Percentiles rank a stretch among this genome's conserved stretches.
phyloP scores from a whole-genome alignment of 495 filamentous ascomycete species.

The Hyaloscypha bicolor region DNA sequence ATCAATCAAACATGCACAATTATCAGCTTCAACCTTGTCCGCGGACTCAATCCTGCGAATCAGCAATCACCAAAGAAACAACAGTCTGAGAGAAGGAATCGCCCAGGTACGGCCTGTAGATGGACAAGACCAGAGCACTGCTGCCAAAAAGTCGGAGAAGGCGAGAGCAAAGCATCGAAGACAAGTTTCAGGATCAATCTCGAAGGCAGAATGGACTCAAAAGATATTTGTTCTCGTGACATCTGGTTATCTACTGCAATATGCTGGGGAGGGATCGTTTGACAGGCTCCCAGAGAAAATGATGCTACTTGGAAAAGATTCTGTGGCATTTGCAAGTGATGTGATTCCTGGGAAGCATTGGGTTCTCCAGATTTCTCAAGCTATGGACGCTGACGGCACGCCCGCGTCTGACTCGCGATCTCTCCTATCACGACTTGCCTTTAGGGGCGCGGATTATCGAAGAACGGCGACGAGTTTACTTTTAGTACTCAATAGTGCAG shows the following conservation, averaged over 20 bases:
- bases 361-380: conserved; percentile 88
- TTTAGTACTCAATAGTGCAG: conserved; percentile 77
- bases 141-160: conserved; percentile 28
- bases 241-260: conserved; percentile 85
- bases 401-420: conserved; percentile 56
- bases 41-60: conserved; percentile 65
- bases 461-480: conserved; percentile 69
- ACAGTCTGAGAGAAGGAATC: conserved; percentile 46
- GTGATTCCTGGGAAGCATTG: conserved; percentile 89
- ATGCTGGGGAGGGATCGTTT: conserved; percentile 75
- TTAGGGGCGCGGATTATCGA: conserved; percentile 56
- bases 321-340: conserved; percentile 92
- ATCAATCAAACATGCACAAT: conserved; percentile 58
- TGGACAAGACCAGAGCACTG: conserved; percentile 41
- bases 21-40: conserved; percentile 53
- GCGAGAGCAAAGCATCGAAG: conserved; percentile 43
- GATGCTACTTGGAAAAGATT: conserved; percentile 78
- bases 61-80: conserved; percentile 50
- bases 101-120: conserved; percentile 37
- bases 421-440: conserved; percentile 71
- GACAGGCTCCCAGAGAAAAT: conserved; percentile 87
- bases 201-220: conserved; percentile 73
- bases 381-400: conserved; percentile 63
- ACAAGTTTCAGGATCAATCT: conserved; percentile 59
- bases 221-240: conserved; percentile 80